Evolutionary conservation across 768 basidiomycete genomes (phyloP), one percentile per base, ranked within the genome.

Genomic region (Tephrocybe sp.): DNA sequence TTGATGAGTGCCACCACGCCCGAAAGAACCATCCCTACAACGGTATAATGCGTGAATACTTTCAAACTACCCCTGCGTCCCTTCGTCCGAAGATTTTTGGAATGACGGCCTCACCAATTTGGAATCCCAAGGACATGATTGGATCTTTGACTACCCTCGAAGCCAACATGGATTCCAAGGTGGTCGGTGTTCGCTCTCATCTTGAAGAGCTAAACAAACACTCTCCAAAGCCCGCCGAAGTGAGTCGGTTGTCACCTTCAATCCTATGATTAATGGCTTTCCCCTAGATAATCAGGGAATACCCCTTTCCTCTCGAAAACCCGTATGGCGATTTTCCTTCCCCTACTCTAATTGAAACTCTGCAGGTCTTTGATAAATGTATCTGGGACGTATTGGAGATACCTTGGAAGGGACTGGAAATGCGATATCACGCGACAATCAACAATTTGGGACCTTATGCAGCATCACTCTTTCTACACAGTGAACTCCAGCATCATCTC

Each of bases 41-140:
- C 55, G 73, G 75, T 32, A 84, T 92, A 51, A 84, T 92, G 82
- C 79, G 78, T 15, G 79, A 85, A 60, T 89, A 89, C 61, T 69
- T 69, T 37, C 65, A 74, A 35, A 54, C 84, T 71, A 56, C 74
- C 21, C 48, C 73, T 68, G 32, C 59, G 34, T 22, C 42, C 1
- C 59, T 69, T 16, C 74, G 86, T n/a, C 89, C 90, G 9, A 92
- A 89, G 62, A 75, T 96, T n/a, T 90, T 95, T 52, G 93, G 93
- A 3, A 88, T 96, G 85, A 95, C 93, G 0, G 93, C 93, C 0
- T 92, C 89, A 15, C 92, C 92, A 0, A 83, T 92, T 21, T 92
- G 87, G 86, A 88, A 89, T 54, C 76, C 82, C 11, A 85, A 80
- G 54, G 79, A 90, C 44, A 82, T 89, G 0, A 64, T 70, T 16